Base-by-base conservation (phyloP, 164 flowering plant genomes). In the Macadamia tetraphylla region DNA sequence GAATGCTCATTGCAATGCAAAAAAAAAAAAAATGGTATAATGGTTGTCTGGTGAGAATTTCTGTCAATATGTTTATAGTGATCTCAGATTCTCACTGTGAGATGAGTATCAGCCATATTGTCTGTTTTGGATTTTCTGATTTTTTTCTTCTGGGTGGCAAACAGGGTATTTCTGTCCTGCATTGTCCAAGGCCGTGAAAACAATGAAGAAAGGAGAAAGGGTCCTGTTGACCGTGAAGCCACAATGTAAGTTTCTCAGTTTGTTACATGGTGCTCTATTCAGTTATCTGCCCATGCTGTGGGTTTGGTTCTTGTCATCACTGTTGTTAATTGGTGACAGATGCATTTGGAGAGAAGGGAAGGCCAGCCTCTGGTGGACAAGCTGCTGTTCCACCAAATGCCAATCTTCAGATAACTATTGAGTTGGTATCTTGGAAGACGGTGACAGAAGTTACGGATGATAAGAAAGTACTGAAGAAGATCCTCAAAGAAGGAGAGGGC, bases 121-220 rank as follows among this genome's bases (percentile, higher is more conserved):
- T 42, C 43, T 0, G 9, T 60, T 9, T 4, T 18, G 3, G 17
- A 15, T 9, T 35, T 29, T 59, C 31, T 13, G 40, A 2, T 1
- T 17, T 17, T 59, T 18, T 32, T 29, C 9, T 31, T n/a, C 29
- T 29, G 48, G 17, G 23, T 23, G 32, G 35, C 15, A 57, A 15
- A 42, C 73, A 88, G 98, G 97, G 62, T 76, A 82, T 58, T 89
- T 89, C 72, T 94, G 97, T 66, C 92, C 96, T 71, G 98, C 99
- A 1, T 57, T 94, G 60, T 32, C 89, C 2, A 90, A 79, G 75
- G 94, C 99, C 66, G 91, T 92, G 29, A 92, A 88, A 67, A 90
- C 96, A 6, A 94, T 94, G 99, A 94, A 94, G 80, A 92, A 87
- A 73, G 94, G 95, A 46, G 99, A 94, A 70, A 90, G 83, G 67